phyloP scores from a whole-genome alignment of 148 eudicot species.

The Beta vulgaris region DNA sequence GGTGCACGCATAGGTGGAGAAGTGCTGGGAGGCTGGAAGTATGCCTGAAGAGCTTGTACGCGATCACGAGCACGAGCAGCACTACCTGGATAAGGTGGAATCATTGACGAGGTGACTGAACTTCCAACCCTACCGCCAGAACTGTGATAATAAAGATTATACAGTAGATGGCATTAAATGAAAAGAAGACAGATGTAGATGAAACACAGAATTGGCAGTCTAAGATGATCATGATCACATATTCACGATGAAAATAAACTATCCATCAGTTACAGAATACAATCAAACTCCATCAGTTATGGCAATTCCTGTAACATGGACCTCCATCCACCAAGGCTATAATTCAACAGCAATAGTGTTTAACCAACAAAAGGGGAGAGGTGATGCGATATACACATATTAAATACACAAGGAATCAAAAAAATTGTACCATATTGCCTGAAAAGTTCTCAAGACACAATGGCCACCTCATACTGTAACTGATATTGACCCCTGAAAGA shows the following conservation, averaged over 20 bases:
- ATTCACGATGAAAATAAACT: too few relatives aligned
- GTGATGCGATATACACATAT: neutral
- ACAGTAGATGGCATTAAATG: neutral
- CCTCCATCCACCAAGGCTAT: neutral
- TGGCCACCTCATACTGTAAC: neutral
- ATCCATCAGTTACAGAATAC: too few relatives aligned
- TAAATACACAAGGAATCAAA: neutral
- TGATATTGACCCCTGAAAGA: neutral
- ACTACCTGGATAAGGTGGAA: constrained; percentile 80
- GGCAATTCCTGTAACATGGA: constrained; percentile 3
- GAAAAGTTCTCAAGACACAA: neutral
- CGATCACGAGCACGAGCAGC: constrained; percentile 85
- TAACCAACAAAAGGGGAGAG: neutral
- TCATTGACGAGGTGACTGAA: constrained; percentile 59
- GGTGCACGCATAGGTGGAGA: constrained; percentile 52
- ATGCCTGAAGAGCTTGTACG: constrained; percentile 80
- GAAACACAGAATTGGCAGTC: neutral
- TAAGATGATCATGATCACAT: neutral
- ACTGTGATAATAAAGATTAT: constrained; percentile 31
- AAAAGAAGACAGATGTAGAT: neutral
- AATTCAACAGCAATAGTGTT: neutral
- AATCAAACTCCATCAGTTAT: neutral
- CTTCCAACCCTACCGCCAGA: constrained; percentile 64
- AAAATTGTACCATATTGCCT: neutral
- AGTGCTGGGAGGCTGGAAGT: constrained; percentile 65